A percentile compares a stretch with the other conserved stretches of the same genome.
phyloP scores from a whole-genome alignment of 345 rosid genomes.

The Punica granatum region DNA sequence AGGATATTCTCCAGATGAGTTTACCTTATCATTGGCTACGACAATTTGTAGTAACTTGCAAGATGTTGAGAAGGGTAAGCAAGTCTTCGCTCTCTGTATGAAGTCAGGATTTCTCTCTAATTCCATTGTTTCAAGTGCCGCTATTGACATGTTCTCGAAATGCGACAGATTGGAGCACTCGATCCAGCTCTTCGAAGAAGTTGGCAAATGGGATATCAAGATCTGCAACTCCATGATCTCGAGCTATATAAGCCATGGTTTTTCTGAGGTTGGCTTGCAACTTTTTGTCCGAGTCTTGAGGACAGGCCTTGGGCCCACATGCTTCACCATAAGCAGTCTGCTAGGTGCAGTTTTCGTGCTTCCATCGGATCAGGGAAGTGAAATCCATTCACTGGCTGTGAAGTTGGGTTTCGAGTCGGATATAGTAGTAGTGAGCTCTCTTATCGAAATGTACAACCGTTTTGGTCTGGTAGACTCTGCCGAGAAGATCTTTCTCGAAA shows the following conservation, averaged over 20 bases:
- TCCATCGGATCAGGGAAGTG: constrained; percentile 41
- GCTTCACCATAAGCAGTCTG: constrained; percentile 49
- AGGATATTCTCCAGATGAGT: constrained; percentile 45
- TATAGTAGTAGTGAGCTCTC: constrained; percentile 46
- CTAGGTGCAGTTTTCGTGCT: constrained; percentile 35
- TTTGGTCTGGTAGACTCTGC: constrained; percentile 43
- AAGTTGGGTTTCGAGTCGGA: constrained; percentile 52
- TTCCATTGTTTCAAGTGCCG: constrained; percentile 59
- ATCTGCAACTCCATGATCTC: constrained; percentile 53
- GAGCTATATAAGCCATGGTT: constrained; percentile 48
- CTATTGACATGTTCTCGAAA: constrained; percentile 68
- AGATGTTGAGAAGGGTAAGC: constrained; percentile 61
- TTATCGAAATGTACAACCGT: constrained; percentile 56
- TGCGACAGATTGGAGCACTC: constrained; percentile 76
- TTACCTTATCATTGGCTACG: constrained; percentile 37
- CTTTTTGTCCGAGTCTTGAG: constrained; percentile 32
- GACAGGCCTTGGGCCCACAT: constrained; percentile 40
- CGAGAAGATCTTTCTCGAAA: constrained; percentile 31
- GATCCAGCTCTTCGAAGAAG: constrained; percentile 41
- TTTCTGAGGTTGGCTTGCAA: constrained; percentile 37
- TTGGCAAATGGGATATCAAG: constrained; percentile 42
- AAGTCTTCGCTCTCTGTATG: constrained; percentile 44
- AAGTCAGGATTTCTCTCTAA: constrained; percentile 63
- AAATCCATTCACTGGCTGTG: constrained; percentile 53
- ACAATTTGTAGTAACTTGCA: constrained; percentile 39